Evolutionary conservation across 495 filamentous ascomycete genomes (phyloP), one percentile per base, ranked within the genome.

Genomic region (Chaetomium fimeti): DNA sequence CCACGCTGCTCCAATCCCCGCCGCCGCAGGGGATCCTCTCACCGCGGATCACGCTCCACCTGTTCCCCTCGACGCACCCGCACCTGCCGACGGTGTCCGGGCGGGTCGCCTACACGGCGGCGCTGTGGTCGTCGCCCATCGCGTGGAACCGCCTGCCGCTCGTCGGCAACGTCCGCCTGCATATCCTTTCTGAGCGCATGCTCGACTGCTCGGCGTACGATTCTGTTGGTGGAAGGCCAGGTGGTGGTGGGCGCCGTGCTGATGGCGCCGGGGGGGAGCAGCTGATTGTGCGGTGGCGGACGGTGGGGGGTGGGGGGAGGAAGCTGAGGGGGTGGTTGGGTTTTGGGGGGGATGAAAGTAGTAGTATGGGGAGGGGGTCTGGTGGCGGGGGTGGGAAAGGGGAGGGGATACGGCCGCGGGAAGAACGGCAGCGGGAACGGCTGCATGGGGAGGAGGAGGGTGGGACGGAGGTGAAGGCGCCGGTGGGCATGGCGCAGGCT

Each of bases 1-100:
- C 94, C 20, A 91, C 88, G 16, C 84, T 98, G 29, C 83, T 98
- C 20, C 88, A 90, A 68, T 89, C 92, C 11, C 87, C 87, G 7
- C 84, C 97, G 1, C 94, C 94, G 2, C 86, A 87, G 53, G 86
- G 91, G 51, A 90, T 98, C 69, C 89, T 98, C 68, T 90, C 89
- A 0, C 94, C 93, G 0, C 85, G 87, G 71, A 94, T 98, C 66
- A 88, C 87, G n/a, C 87, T 98, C 29, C 89, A 96, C 75, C 89
- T 98, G 61, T 98, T 98, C 78, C 94, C 94, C 29, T 92, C 92
- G 3, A 97, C 94, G 0, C 95, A 98, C 71, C 95, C 92, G 3
- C 90, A 97, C 72, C 90, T 98, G 15, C 94, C 94, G 54, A 89
- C 87, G 11, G 95, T 97, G 56, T 88, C 90, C 7, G 94, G 94